phyloP scores from a whole-genome alignment of 805 yeast genomes.

The Monosporozyma aerobia region DNA sequence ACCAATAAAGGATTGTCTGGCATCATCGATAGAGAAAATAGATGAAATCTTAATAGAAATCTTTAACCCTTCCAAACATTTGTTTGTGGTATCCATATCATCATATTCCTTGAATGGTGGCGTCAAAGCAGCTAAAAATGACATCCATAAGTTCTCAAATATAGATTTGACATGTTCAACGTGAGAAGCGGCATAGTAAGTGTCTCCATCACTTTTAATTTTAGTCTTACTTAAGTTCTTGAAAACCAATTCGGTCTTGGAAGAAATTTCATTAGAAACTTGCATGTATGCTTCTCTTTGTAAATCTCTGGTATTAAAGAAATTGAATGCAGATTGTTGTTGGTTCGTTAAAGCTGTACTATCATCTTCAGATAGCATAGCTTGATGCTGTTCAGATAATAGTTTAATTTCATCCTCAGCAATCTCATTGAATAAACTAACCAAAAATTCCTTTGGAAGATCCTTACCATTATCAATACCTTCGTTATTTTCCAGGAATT shows the following conservation, averaged over 20 bases:
- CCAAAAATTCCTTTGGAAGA: constrained; percentile 64
- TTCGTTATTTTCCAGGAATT: constrained; percentile 74
- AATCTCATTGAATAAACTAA: constrained; percentile 68
- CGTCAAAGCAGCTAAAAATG: constrained; percentile 85
- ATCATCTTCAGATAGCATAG: constrained; percentile 60
- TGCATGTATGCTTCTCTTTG: constrained; percentile 79
- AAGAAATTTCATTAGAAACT: constrained; percentile 86
- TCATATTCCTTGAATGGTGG: constrained; percentile 88
- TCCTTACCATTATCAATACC: constrained; percentile 91
- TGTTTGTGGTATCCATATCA: constrained; percentile 56
- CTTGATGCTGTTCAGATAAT: constrained; percentile 90
- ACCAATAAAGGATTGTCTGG: constrained; percentile 81
- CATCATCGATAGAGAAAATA: constrained; percentile 71
- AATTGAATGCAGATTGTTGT: constrained; percentile 37
- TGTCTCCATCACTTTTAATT: constrained; percentile 34
- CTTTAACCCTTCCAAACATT: constrained; percentile 78
- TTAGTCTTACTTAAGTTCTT: constrained; percentile 49
- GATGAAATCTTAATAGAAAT: constrained; percentile 77
- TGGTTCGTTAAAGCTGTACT: constrained; percentile 29
- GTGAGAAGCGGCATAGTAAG: constrained; percentile 75
- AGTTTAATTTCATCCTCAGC: constrained; percentile 77
- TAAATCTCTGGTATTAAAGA: constrained; percentile 63
- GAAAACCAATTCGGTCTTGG: constrained; percentile 79
- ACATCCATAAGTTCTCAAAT: constrained; percentile 95
- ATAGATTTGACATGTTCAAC: constrained; percentile 87